phyloP scores from a whole-genome alignment of 2,329 filamentous ascomycete genomes.

The Aspergillus novofumigatus region DNA sequence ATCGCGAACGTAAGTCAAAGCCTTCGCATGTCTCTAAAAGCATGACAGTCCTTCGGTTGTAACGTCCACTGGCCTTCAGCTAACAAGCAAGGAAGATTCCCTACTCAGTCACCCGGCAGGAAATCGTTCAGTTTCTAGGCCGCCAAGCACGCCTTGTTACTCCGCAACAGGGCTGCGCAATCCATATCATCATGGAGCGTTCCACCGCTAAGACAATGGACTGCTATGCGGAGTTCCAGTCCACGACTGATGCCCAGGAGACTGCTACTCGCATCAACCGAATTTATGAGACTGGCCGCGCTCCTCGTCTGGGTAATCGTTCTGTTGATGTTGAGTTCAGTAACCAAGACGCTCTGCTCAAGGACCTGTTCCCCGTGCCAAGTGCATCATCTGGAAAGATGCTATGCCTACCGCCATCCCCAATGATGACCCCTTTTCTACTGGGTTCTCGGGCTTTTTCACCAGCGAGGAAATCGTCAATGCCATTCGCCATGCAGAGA shows the following conservation, averaged over 20 bases:
- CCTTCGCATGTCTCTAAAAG: background rate
- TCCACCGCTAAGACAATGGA: constrained; percentile 55
- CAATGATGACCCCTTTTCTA: constrained; percentile 42
- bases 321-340: constrained; percentile 45
- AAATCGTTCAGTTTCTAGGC: constrained; percentile 47
- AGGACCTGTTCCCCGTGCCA: constrained; percentile 49
- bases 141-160: constrained; percentile 39
- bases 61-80: background rate
- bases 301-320: constrained; percentile 46
- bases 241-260: constrained; percentile 34
- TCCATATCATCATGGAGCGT: constrained; percentile 58
- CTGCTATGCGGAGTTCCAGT: constrained; percentile 47
- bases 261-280: constrained; percentile 36
- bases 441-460: constrained; percentile 50
- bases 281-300: constrained; percentile 30
- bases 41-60: constrained; percentile 2
- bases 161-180: constrained; percentile 38
- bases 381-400: constrained; percentile 45
- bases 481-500: constrained; percentile 45
- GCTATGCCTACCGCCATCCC: constrained; percentile 31
- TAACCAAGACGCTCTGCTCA: constrained; percentile 47
- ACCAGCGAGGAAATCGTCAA: constrained; percentile 48
- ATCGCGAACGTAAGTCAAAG: constrained; percentile 32
- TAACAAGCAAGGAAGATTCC: constrained; percentile 39
- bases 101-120: constrained; percentile 46